phyloP scores from a whole-genome alignment of 129 eudicot species.

The Artemisia tridentata region DNA sequence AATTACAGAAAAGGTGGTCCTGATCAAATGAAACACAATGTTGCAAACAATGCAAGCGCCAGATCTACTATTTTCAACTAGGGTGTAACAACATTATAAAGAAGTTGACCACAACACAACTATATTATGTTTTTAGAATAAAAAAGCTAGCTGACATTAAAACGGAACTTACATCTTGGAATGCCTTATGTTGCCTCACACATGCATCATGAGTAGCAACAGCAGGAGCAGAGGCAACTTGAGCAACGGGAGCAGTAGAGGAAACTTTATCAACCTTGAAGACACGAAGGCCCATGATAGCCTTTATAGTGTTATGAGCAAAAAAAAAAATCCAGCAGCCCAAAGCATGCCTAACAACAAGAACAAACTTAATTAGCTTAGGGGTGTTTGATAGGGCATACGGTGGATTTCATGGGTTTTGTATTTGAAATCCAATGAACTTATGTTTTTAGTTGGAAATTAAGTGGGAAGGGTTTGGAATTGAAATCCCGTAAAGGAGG shows the following conservation, averaged over 20 bases:
- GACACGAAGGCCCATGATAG: conserved; percentile 81
- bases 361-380: background rate
- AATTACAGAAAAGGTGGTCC: no score
- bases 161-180: conserved; percentile 61
- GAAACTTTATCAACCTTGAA: conserved; percentile 61
- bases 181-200: conserved; percentile 64
- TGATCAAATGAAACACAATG: no score
- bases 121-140: background rate
- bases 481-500: no score
- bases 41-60: no score
- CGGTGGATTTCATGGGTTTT: no score
- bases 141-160: background rate
- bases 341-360: conserved; percentile 59
- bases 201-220: conserved; percentile 53
- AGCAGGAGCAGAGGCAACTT: conserved; percentile 12
- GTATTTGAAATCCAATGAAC: no score
- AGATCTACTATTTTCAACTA: no score
- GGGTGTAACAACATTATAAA: no score
- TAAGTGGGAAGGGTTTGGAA: no score
- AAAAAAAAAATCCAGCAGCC: conserved; percentile 71
- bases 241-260: conserved; percentile 40
- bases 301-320: conserved; percentile 78
- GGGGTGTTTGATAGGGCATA: no score
- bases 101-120: no score
- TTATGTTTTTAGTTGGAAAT: no score